These are phyloP conservation scores for Aspergillus flavus DNA, from an alignment of 2,329 filamentous ascomycete species.

Conservation along the genomic window DNA sequence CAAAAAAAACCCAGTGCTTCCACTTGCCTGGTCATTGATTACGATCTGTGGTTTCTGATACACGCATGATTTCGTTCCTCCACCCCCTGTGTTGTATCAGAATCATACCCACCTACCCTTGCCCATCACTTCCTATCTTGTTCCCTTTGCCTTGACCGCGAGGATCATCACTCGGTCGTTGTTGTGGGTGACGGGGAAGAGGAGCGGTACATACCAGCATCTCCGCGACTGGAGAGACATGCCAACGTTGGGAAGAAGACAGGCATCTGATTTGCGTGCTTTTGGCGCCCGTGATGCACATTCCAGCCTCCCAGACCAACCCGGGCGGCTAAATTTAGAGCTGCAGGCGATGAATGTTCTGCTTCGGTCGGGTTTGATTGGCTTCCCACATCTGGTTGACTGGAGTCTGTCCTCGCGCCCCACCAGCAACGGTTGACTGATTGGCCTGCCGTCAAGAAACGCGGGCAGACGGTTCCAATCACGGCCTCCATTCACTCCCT, in stretches of 20 bases:
- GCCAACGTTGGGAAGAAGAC: conserved; percentile 18
- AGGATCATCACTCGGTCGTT: not conserved
- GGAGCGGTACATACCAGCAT: not conserved
- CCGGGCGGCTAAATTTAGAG: conserved; percentile 45
- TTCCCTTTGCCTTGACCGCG: not conserved
- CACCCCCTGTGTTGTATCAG: conserved; percentile 19
- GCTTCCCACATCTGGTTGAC: conserved; percentile 18
- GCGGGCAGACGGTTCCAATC: conserved; percentile 24
- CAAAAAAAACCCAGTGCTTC: not conserved
- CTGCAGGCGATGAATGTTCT: conserved; percentile 24
- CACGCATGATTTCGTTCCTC: conserved; percentile 11
- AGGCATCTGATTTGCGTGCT: conserved; percentile 32
- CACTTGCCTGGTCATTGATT: conserved; percentile 2
- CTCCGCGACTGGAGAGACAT: not conserved
- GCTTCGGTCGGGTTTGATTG: conserved; percentile 23
- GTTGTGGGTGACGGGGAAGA: not conserved
- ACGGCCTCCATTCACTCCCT: conserved; percentile 16
- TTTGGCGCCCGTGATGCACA: conserved; percentile 39
- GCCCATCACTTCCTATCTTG: conserved; percentile 10
- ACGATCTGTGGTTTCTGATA: conserved; percentile 14
- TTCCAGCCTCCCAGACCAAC: conserved; percentile 25
- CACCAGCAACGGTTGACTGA: conserved; percentile 5
- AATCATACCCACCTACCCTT: conserved; percentile 9
- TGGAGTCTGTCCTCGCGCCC: conserved; percentile 11
- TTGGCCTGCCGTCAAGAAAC: conserved; percentile 22